Conservation (phyloP, 805 yeast species). For the Kuraishia capsulata region DNA sequence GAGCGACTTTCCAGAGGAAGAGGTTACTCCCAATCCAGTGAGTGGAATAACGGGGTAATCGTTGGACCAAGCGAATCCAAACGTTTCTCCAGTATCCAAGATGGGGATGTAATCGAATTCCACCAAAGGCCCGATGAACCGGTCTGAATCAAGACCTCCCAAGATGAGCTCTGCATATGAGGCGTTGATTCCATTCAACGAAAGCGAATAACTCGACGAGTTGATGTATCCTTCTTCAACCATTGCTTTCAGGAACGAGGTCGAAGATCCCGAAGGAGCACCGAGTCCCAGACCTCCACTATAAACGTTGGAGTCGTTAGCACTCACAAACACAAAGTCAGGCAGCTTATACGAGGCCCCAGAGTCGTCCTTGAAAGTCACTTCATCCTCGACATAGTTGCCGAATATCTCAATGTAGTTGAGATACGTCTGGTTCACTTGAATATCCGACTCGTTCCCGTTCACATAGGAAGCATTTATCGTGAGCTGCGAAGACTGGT, state of each 20-base stretch:
- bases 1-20: conserved; percentile 16
- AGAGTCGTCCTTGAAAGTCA: conserved; percentile 4
- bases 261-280: conserved; percentile 15
- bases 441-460: conserved; percentile 7
- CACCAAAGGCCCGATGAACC: conserved; percentile 36
- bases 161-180: conserved; percentile 31
- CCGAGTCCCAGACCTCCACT: conserved; percentile 40
- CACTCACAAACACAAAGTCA: conserved; percentile 20
- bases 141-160: conserved; percentile 48
- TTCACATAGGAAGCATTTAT: background rate
- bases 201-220: conserved; percentile 35
- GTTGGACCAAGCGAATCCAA: conserved; percentile 18
- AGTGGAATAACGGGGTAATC: conserved; percentile 35
- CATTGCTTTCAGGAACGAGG: conserved; percentile 25
- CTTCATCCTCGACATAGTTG: conserved; percentile 13
- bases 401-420: conserved; percentile 17
- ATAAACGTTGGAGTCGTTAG: conserved; percentile 24
- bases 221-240: conserved; percentile 19
- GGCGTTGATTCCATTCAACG: conserved; percentile 20
- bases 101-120: conserved; percentile 42
- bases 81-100: conserved; percentile 9
- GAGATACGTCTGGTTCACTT: conserved; percentile 6
- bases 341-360: background rate
- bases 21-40: conserved; percentile 32
- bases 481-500: conserved; percentile 1